A percentile compares a stretch with the other conserved stretches of the same genome.
These are phyloP conservation scores for Mycena rebaudengoi DNA, from an alignment of 768 basidiomycete genomes.

Conservation along the genomic window DNA sequence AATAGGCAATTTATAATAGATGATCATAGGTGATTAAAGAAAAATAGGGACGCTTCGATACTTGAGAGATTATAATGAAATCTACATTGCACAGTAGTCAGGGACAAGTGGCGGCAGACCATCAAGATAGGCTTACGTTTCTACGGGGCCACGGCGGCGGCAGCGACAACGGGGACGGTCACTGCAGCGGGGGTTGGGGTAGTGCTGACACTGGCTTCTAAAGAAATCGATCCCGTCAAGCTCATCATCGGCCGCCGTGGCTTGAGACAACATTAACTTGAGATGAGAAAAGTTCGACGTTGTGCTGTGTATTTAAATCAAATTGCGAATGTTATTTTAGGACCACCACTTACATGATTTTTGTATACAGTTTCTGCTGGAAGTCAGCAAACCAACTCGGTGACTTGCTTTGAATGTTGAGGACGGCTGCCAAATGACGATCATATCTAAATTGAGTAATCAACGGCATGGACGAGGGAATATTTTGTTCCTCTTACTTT, in stretches of 20 bases:
- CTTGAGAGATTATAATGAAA: too few species aligned
- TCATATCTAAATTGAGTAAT: not conserved
- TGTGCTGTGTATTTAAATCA: not conserved
- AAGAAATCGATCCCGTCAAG: slow-evolving; percentile 2
- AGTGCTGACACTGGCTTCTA: not conserved
- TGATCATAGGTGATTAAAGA: too few species aligned
- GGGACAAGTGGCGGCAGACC: too few species aligned
- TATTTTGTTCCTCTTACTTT: too few species aligned
- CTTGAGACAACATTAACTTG: not conserved
- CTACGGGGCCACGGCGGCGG: too few species aligned
- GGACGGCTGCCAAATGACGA: not conserved
- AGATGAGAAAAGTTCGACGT: slow-evolving; percentile 5
- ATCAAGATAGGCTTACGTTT: too few species aligned
- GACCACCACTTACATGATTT: not conserved
- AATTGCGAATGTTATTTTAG: not conserved
- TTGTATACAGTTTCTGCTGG: not conserved
- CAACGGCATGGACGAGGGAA: not conserved
- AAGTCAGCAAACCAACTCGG: slow-evolving; percentile 1
- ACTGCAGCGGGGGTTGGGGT: too few species aligned
- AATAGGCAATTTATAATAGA: too few species aligned
- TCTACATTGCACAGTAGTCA: too few species aligned
- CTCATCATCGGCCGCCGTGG: not conserved
- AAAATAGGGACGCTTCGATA: too few species aligned
- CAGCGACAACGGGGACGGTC: too few species aligned
- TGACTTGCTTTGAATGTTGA: not conserved